These are phyloP conservation scores for Kwoniella dendrophila DNA, from an alignment of 768 basidiomycete species.

Conservation along the genomic window DNA sequence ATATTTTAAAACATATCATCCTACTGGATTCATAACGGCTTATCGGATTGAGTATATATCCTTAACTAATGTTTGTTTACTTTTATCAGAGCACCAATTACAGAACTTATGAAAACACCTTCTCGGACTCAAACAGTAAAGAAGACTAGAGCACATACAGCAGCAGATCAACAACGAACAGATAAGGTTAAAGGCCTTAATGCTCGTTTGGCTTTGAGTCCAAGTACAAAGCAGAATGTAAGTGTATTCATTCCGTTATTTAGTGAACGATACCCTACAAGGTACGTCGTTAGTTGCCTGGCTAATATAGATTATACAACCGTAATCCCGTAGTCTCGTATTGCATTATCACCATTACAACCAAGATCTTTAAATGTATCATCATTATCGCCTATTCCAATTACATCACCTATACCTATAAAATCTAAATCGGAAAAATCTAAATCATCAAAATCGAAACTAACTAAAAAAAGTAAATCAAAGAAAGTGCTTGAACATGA, in stretches of 20 bases:
- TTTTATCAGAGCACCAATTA: slow-evolving; percentile 33
- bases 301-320: too few relatives aligned
- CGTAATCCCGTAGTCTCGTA: slow-evolving; percentile 17
- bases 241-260: background rate
- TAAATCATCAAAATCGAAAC: slow-evolving; percentile 11
- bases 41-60: background rate
- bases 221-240: slow-evolving; percentile 28
- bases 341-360: slow-evolving; percentile 44
- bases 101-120: slow-evolving; percentile 53
- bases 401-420: slow-evolving; percentile 16
- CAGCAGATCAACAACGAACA: slow-evolving; percentile 43
- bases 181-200: slow-evolving; percentile 42
- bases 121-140: slow-evolving; percentile 48
- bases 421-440: slow-evolving; percentile 12
- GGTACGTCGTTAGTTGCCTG: too few relatives aligned
- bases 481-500: too few relatives aligned
- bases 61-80: background rate
- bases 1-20: too few relatives aligned
- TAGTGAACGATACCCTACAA: background rate
- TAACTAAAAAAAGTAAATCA: background rate
- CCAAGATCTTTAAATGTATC: slow-evolving; percentile 35
- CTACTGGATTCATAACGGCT: too few relatives aligned
- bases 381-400: slow-evolving; percentile 8
- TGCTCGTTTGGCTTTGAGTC: slow-evolving; percentile 33
- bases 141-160: slow-evolving; percentile 50